Evolutionary conservation across 2,329 filamentous ascomycete genomes (phyloP).

Genomic region (Ophiostoma perfectum): DNA sequence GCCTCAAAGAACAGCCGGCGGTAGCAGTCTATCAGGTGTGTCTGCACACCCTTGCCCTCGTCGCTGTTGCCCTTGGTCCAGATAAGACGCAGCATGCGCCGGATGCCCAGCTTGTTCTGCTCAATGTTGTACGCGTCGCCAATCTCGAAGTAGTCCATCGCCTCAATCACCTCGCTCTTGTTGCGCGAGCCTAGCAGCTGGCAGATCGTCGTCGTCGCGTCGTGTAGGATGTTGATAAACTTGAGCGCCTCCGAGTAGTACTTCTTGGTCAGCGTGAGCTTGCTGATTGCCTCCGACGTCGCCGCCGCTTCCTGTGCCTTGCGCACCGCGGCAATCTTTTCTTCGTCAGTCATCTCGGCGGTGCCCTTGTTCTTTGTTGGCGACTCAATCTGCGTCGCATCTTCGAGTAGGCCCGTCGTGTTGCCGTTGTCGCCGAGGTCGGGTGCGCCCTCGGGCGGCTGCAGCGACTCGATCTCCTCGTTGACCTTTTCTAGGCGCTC

Average conservation of each 20-base stretch:
- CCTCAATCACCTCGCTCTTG: constrained; percentile 97
- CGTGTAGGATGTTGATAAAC: constrained; percentile 88
- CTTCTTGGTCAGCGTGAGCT: constrained; percentile 78
- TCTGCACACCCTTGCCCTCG: constrained; percentile 96
- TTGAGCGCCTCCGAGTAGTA: constrained; percentile 91
- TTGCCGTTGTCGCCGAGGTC: constrained; percentile 67
- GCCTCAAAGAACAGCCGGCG: constrained; percentile 94
- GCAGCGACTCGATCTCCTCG: constrained; percentile 70
- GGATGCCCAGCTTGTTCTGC: constrained; percentile 84
- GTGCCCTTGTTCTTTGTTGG: constrained; percentile 38
- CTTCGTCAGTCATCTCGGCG: constrained; percentile 67
- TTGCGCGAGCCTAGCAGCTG: constrained; percentile 90
- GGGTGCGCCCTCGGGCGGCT: constrained; percentile 68
- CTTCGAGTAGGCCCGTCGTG: constrained; percentile 69
- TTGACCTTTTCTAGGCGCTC: constrained; percentile 77
- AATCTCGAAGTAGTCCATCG: constrained; percentile 96
- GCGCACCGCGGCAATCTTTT: constrained; percentile 65
- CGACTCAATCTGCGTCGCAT: constrained; percentile 75
- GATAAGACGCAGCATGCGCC: constrained; percentile 91
- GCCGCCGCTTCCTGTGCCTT: constrained; percentile 83
- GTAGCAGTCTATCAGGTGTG: constrained; percentile 95
- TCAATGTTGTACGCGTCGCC: constrained; percentile 95
- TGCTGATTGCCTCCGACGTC: constrained; percentile 80
- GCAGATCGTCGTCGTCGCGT: constrained; percentile 71
- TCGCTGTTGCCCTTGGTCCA: constrained; percentile 99